Evolutionary conservation across 2,329 filamentous ascomycete genomes (phyloP).

Genomic region (Cadophora sp.): DNA sequence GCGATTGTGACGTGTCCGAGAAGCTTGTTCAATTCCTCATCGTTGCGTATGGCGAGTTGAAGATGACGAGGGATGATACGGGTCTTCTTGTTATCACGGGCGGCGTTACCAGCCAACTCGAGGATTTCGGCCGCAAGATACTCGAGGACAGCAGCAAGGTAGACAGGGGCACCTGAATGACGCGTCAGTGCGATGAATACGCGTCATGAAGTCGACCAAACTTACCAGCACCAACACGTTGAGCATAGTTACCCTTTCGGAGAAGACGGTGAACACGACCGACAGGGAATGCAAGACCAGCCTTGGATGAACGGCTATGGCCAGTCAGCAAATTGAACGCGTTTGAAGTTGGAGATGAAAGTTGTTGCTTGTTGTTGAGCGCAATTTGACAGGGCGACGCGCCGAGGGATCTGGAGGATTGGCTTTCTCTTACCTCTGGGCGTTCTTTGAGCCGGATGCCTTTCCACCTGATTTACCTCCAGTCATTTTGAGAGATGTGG

Average conservation of each 20-base stretch:
- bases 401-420: too few relatives aligned
- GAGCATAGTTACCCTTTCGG: slow-evolving; percentile 99
- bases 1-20: slow-evolving; percentile 95
- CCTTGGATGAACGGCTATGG: slow-evolving; percentile 94
- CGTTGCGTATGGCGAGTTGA: slow-evolving; percentile 98
- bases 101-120: slow-evolving; percentile 97
- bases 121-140: slow-evolving; percentile 99
- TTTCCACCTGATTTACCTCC: slow-evolving; percentile 99
- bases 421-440: slow-evolving; percentile 99
- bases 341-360: neutral
- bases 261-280: slow-evolving; percentile 99
- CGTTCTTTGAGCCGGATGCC: slow-evolving; percentile 98
- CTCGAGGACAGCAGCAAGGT: slow-evolving; percentile 96
- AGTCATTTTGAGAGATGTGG: slow-evolving; percentile 86
- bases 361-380: neutral
- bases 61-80: slow-evolving; percentile 99
- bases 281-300: slow-evolving; percentile 97
- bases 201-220: slow-evolving; percentile 31
- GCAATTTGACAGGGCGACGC: neutral
- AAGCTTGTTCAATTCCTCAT: slow-evolving; percentile 99
- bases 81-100: slow-evolving; percentile 99
- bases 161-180: slow-evolving; percentile 79
- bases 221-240: slow-evolving; percentile 95
- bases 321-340: slow-evolving; percentile 48
- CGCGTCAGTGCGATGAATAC: slow-evolving; percentile 37